phyloP scores from a whole-genome alignment of 805 yeast genomes.

The Ogataea allantospora region DNA sequence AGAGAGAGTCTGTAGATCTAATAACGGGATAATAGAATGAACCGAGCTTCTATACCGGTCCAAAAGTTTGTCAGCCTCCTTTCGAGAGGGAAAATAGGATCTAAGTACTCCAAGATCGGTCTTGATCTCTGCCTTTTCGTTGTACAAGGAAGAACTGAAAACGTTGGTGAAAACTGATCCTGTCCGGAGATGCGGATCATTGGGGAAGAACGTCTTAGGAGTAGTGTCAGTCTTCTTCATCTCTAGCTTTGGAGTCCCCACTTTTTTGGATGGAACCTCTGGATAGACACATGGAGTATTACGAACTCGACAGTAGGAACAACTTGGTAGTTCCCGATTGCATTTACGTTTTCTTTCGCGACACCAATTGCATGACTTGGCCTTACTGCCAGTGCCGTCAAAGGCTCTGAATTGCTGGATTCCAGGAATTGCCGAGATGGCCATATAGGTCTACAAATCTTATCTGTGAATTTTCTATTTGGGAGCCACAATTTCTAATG shows the following conservation, averaged over 20 bases:
- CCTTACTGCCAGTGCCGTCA: slow-evolving; percentile 7
- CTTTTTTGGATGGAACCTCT: slow-evolving; percentile 22
- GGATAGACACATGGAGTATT: slow-evolving; percentile 50
- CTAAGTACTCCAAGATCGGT: slow-evolving; percentile 31
- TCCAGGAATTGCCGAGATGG: slow-evolving; percentile 17
- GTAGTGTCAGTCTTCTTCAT: background rate
- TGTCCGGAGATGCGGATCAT: slow-evolving; percentile 16
- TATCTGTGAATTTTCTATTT: too few relatives aligned
- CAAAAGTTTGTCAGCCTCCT: slow-evolving; percentile 45
- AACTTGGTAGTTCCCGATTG: slow-evolving; percentile 56
- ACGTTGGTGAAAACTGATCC: slow-evolving; percentile 28
- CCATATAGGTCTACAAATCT: too few relatives aligned
- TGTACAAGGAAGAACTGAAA: slow-evolving; percentile 23
- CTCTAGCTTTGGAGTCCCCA: slow-evolving; percentile 19
- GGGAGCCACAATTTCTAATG: too few relatives aligned
- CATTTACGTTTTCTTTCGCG: slow-evolving; percentile 63
- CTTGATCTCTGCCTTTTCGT: slow-evolving; percentile 18
- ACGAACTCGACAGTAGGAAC: slow-evolving; percentile 50
- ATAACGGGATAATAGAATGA: slow-evolving; percentile 53
- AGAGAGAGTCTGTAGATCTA: slow-evolving; percentile 45
- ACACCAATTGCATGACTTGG: slow-evolving; percentile 47
- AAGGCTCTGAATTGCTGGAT: slow-evolving; percentile 14
- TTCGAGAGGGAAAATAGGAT: slow-evolving; percentile 45
- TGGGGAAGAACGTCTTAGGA: slow-evolving; percentile 12
- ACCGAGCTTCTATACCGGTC: slow-evolving; percentile 50